These are phyloP conservation scores for Claviceps spartinae DNA, from an alignment of 2,329 filamentous ascomycete genomes.

Conservation along the genomic window DNA sequence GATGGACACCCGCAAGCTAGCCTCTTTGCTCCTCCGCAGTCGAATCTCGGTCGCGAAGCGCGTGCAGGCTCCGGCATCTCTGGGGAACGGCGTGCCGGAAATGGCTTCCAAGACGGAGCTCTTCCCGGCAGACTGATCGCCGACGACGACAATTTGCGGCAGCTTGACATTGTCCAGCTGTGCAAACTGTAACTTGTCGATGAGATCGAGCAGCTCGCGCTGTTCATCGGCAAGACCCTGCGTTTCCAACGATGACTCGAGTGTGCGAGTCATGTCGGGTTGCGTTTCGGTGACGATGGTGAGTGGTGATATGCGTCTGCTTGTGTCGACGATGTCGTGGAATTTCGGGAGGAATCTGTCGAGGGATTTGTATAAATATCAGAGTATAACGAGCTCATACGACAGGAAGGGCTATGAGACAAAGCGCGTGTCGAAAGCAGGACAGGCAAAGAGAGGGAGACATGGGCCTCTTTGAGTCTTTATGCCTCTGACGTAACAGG, in stretches of 20 bases:
- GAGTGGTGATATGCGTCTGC: background rate
- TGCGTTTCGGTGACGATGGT: conserved; percentile 8
- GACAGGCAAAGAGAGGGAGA: background rate
- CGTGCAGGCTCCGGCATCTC: conserved; percentile 46
- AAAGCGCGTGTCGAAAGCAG: background rate
- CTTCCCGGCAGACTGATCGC: conserved; percentile 51
- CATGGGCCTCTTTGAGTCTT: too few relatives aligned
- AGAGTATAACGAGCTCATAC: conserved; percentile 8
- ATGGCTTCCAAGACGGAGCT: conserved; percentile 51
- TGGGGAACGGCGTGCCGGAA: conserved; percentile 46
- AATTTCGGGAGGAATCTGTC: background rate
- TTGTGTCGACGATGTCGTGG: background rate
- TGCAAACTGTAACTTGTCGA: conserved; percentile 40
- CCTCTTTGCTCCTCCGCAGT: conserved; percentile 32
- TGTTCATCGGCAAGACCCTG: conserved; percentile 40
- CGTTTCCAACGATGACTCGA: conserved; percentile 35
- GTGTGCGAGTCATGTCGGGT: conserved; percentile 24
- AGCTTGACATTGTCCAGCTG: conserved; percentile 39
- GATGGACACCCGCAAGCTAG: conserved; percentile 35
- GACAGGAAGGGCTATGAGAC: background rate
- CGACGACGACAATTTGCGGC: conserved; percentile 50
- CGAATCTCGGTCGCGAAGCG: conserved; percentile 47
- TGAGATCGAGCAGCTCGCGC: conserved; percentile 41
- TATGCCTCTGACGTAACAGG: too few relatives aligned
- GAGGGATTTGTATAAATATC: background rate